Base-by-base conservation (phyloP, 2,329 filamentous ascomycete species). In the Trematosphaeria pertusa region DNA sequence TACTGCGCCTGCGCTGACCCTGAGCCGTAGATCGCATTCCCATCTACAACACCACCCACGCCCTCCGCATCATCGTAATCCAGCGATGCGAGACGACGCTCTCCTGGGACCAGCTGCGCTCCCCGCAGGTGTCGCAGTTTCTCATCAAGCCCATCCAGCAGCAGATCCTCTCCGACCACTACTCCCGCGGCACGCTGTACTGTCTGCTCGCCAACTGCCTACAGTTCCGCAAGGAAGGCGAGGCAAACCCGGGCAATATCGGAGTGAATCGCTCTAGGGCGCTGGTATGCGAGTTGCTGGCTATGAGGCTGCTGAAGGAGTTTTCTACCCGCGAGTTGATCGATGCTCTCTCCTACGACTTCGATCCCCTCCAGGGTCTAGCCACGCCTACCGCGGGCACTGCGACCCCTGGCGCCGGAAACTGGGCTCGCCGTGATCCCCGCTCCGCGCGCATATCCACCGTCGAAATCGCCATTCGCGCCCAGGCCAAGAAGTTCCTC, bases 121-220 rank as follows among this genome's bases (percentile, higher is more conserved):
- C 91, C n/a, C 93, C 93, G 3, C 93, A 97, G 69, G 87, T 97
- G 46, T 96, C 91, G 12, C 92, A 96, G 67, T 97, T 97, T 69
- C 81, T 97, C 26, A 83, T 97, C 67, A 97, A 97, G 77, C 93
- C 93, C 2, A 94, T 97, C 78, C 91, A 94, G 72, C 88, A 94
- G 68, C 88, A 93, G 70, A 92, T 97, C 54, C 86, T 87, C 50
- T 80, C 84, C 12, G 85, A 88, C 40, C 89, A 96, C 72, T 93
- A 96, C 71, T 92, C 88, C 21, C 83, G 89, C 37, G 92, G 89
- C 8, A 94, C 91, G 0, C 72, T 97, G 28, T 97, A 96, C 74
- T 91, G 91, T 2, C 76, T 97, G 58, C 87, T 97, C 81, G 91
- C 92, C 37, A 97, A 97, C 66, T 95, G 90, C 66, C 78, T 97